Base-by-base conservation (phyloP, 148 eudicot species). In the Camellia lanceoleosa region DNA sequence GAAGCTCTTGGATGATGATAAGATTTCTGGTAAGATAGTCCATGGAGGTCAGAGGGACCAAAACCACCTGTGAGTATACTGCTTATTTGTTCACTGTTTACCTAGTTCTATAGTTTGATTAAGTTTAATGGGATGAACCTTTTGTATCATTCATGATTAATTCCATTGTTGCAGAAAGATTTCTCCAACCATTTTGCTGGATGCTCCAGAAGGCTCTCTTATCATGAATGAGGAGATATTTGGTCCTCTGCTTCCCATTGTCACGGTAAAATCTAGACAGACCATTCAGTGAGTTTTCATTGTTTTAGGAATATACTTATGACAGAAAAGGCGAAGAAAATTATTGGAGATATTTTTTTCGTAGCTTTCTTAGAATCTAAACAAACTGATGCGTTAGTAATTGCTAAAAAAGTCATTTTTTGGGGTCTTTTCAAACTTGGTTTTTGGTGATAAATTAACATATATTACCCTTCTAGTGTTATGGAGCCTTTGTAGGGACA, bases 171-270 rank as follows among this genome's bases (percentile, higher is more conserved):
- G 47, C 89, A 91, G 94, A 76, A 83, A 76, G 81, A 91, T 91
- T 71, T 83, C 90, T 82, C 94, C 94, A 19, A 89, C 94, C 15
- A 70, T 91, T 79, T 73, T 91, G 80, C 74, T 89, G 77, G 90
- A 87, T 87, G 89, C 73, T 62, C 92, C 94, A 60, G 85, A 82
- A 79, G 94, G 88, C 71, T 83, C 92, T 78, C 71, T 84, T 76
- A 86, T 91, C 65, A 89, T 91, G 94, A 86, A 68, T 54, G 94
- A 91, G 78, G 94, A 91, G 80, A 89, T 91, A 69, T 91, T 91
- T 73, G 94, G 94, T 59, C 94, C 94, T 66, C 77, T 91, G 82
- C 92, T 91, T 84, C 89, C 92, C 38, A 89, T 91, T 83, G 16
- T 91, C 68, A 89, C 89, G 81, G 94, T 91, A 89, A 74, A 41